Percentiles rank a stretch among this genome's conserved stretches.
Conservation (phyloP, 257 asterid genomes). For the Craterostigma plantagineum region DNA sequence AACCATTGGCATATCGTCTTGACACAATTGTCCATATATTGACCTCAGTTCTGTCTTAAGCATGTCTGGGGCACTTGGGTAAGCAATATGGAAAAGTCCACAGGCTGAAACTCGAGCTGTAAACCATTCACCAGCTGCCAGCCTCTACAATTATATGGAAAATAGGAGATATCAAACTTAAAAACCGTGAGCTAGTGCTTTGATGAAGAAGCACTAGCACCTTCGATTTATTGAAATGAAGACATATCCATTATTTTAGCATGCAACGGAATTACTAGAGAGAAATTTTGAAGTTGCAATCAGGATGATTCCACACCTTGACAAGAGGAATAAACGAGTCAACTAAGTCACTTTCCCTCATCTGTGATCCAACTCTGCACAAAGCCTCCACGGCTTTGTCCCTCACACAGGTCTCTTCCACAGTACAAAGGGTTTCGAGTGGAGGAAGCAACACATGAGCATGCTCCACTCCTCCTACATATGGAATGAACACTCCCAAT, state of each 20-base stretch:
- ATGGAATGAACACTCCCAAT: constrained; percentile 78
- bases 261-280: no score
- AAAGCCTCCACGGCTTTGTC: constrained; percentile 77
- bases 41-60: constrained; percentile 73
- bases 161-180: not conserved
- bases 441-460: constrained; percentile 89
- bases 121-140: constrained; percentile 97
- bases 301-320: constrained; percentile 29
- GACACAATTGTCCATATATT: constrained; percentile 64
- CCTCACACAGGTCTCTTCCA: constrained; percentile 77
- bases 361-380: constrained; percentile 72
- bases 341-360: constrained; percentile 61
- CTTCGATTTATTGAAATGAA: no score
- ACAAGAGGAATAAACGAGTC: constrained; percentile 65
- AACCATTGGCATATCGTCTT: constrained; percentile 97
- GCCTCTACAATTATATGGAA: constrained; percentile 33
- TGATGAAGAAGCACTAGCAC: no score
- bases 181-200: no score
- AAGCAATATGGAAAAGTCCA: constrained; percentile 84
- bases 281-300: not conserved
- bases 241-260: not conserved
- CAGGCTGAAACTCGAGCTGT: constrained; percentile 91
- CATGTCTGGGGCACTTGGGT: constrained; percentile 65
- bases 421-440: constrained; percentile 66
- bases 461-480: constrained; percentile 88